Evolutionary conservation across 2,329 filamentous ascomycete species (phyloP).

Genomic region (Colletotrichum scovillei): DNA sequence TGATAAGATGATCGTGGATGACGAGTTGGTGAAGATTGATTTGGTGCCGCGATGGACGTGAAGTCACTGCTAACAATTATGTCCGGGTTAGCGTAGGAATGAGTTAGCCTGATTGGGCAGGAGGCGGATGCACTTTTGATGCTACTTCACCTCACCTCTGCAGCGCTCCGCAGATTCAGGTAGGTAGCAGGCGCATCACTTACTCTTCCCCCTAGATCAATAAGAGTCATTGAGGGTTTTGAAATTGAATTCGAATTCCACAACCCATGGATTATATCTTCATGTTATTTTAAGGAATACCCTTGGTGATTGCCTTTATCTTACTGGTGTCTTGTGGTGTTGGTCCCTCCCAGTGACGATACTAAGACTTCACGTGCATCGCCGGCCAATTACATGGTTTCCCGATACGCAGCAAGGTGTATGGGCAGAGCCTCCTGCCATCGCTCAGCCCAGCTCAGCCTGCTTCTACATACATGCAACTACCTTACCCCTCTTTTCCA

Average conservation of each 20-base stretch:
- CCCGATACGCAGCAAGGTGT: neutral
- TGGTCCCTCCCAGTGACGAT: neutral
- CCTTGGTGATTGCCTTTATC: too few relatives aligned
- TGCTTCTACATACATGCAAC: neutral
- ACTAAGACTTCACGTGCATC: neutral
- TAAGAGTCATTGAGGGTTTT: too few relatives aligned
- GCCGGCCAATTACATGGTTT: neutral
- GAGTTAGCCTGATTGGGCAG: neutral
- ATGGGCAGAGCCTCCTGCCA: neutral
- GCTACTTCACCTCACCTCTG: neutral
- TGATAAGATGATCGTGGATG: neutral
- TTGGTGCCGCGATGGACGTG: neutral
- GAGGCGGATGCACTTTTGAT: neutral
- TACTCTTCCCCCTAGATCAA: neutral
- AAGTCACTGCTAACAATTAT: neutral
- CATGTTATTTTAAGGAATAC: too few relatives aligned
- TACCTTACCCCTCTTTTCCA: neutral
- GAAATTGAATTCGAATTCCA: too few relatives aligned
- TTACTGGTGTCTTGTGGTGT: too few relatives aligned
- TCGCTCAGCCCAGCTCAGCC: neutral
- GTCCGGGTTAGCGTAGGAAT: accelerated
- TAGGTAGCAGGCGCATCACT: too few relatives aligned
- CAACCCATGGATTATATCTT: too few relatives aligned
- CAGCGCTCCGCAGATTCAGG: too few relatives aligned
- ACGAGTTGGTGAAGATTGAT: neutral